phyloP scores from a whole-genome alignment of 1,284 basidiomycete species.

The Pyrrhoderma noxium region DNA sequence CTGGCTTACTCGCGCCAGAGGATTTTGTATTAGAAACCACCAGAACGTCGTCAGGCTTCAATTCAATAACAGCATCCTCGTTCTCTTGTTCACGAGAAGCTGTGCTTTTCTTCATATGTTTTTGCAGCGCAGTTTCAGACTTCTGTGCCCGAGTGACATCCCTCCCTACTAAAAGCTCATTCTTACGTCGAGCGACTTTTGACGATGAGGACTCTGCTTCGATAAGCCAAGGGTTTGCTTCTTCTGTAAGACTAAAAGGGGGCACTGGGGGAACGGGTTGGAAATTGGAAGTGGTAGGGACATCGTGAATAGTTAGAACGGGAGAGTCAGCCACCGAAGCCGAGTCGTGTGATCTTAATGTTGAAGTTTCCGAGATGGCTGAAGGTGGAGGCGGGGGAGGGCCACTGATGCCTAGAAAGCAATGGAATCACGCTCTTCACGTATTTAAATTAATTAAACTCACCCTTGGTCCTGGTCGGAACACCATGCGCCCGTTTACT shows the following conservation, averaged over 20 bases:
- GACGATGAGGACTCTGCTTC: conserved; percentile 28
- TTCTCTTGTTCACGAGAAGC: conserved; percentile 49
- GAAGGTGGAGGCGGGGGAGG: conserved; percentile 27
- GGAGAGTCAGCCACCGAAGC: conserved; percentile 23
- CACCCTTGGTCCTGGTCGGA: conserved; percentile 24
- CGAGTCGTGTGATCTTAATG: conserved; percentile 30
- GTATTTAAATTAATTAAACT: not conserved
- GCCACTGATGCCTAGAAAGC: too few relatives aligned
- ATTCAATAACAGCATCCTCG: conserved; percentile 76
- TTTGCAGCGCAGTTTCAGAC: conserved; percentile 63
- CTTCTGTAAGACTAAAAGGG: conserved; percentile 18
- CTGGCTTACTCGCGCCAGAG: conserved; percentile 9
- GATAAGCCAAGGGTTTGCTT: conserved; percentile 69
- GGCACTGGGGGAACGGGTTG: conserved; percentile 4
- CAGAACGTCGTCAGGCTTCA: conserved; percentile 53
- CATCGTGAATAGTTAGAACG: conserved; percentile 15
- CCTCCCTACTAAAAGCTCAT: conserved; percentile 62
- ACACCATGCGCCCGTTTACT: conserved; percentile 39
- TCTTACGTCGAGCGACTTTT: conserved; percentile 50
- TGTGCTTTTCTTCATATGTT: conserved; percentile 45
- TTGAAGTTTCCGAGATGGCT: conserved; percentile 57
- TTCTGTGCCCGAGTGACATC: conserved; percentile 53
- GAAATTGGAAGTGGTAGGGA: not conserved
- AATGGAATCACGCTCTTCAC: too few relatives aligned
- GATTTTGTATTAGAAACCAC: conserved; percentile 23